These are phyloP conservation scores for Trichoderma brevicompactum DNA, from an alignment of 2,329 filamentous ascomycete species.

Conservation along the genomic window DNA sequence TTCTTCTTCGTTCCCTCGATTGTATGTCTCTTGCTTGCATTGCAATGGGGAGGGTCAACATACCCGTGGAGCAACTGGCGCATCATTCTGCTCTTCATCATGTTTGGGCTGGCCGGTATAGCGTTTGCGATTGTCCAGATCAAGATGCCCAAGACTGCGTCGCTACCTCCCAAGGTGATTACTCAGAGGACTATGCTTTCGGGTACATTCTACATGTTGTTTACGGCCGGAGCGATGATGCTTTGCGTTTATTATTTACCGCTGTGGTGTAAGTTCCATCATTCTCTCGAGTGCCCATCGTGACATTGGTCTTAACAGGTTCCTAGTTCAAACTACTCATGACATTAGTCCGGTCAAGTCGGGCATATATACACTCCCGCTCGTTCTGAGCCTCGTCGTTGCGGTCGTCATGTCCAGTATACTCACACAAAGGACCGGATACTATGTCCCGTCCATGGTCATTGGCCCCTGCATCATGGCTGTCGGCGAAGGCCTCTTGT, in stretches of 20 bases:
- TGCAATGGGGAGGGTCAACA: constrained; percentile 65
- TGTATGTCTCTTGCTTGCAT: constrained; percentile 63
- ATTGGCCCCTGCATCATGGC: constrained; percentile 54
- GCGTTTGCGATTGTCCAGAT: constrained; percentile 58
- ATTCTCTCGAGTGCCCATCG: no score
- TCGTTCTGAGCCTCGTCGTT: constrained; percentile 59
- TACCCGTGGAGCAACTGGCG: constrained; percentile 58
- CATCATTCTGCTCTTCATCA: constrained; percentile 57
- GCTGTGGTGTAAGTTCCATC: constrained; percentile 54
- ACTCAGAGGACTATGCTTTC: constrained; percentile 59
- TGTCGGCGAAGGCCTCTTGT: constrained; percentile 61
- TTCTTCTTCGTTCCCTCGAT: constrained; percentile 63
- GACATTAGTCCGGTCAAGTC: constrained; percentile 57
- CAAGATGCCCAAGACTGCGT: constrained; percentile 59
- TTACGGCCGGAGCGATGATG: constrained; percentile 56
- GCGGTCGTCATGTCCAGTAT: constrained; percentile 55
- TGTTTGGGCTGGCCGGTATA: constrained; percentile 52
- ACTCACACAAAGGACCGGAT: constrained; percentile 58
- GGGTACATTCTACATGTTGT: constrained; percentile 52
- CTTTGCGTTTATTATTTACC: constrained; percentile 60
- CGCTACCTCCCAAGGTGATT: constrained; percentile 60
- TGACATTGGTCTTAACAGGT: constrained; percentile 31
- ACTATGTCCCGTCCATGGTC: constrained; percentile 64
- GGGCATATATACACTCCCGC: constrained; percentile 60
- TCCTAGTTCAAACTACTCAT: constrained; percentile 59